Conservation (phyloP, 495 filamentous ascomycete species). For the Staphylotrichum longicolle region DNA sequence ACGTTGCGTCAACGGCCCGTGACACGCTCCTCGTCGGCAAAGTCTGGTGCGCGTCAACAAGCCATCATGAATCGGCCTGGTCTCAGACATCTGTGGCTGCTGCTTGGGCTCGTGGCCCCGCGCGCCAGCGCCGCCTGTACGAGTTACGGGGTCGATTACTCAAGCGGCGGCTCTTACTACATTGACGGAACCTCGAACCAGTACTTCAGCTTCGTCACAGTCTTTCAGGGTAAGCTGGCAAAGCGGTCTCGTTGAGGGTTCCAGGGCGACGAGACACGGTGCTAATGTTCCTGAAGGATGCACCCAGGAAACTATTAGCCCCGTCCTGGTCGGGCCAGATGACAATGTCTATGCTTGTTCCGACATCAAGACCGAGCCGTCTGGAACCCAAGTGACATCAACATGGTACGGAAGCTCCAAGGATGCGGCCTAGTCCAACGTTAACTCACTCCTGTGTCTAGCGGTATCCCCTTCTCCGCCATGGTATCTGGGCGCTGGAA, state of each 20-base stretch:
- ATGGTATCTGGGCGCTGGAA: slow-evolving; percentile 44
- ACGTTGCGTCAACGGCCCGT: no score
- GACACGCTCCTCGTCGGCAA: no score
- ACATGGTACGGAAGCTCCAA: not conserved
- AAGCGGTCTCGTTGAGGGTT: no score
- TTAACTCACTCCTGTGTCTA: slow-evolving; percentile 5
- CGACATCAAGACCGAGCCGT: slow-evolving; percentile 38
- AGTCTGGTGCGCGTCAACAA: not conserved
- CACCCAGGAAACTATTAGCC: slow-evolving; percentile 39
- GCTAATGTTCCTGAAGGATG: slow-evolving; percentile 30
- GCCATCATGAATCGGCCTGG: slow-evolving; percentile 21
- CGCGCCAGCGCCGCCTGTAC: slow-evolving; percentile 36
- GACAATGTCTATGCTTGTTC: slow-evolving; percentile 40
- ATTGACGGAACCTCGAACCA: slow-evolving; percentile 42
- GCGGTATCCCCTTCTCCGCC: slow-evolving; percentile 41
- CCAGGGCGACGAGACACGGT: not conserved
- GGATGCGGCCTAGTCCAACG: not conserved
- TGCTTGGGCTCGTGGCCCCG: slow-evolving; percentile 29
- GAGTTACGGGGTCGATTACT: slow-evolving; percentile 45
- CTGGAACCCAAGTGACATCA: slow-evolving; percentile 34
- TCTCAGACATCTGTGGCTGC: slow-evolving; percentile 26
- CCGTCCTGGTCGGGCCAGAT: slow-evolving; percentile 40
- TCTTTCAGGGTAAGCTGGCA: slow-evolving; percentile 41
- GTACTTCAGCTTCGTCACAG: slow-evolving; percentile 43
- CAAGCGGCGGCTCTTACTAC: slow-evolving; percentile 44